These are phyloP conservation scores for Moricandia arvensis DNA, from an alignment of 345 rosid species.

Conservation along the genomic window DNA sequence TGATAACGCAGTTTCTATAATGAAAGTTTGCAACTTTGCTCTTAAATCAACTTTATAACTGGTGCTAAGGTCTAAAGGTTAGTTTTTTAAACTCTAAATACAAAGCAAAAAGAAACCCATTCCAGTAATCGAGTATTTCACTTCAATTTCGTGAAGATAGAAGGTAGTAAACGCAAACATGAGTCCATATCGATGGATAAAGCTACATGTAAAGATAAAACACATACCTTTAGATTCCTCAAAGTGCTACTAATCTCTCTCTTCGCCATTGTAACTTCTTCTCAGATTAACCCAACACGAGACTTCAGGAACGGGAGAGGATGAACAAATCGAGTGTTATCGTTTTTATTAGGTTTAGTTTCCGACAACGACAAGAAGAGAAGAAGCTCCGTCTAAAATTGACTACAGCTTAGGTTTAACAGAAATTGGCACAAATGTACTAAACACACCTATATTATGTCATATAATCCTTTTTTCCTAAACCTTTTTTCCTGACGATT, in stretches of 20 bases:
- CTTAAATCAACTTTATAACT: too few relatives aligned
- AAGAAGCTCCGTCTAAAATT: constrained; percentile 3
- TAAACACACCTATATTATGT: too few relatives aligned
- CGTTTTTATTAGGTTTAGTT: background rate
- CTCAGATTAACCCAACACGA: background rate
- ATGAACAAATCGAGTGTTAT: background rate
- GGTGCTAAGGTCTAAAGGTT: background rate
- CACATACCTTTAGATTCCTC: constrained; percentile 75
- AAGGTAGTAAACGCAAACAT: background rate
- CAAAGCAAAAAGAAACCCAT: background rate
- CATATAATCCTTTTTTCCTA: too few relatives aligned
- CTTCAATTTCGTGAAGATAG: background rate
- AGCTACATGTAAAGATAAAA: background rate
- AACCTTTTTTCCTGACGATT: too few relatives aligned
- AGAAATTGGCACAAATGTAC: too few relatives aligned
- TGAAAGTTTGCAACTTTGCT: background rate
- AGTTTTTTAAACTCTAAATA: background rate
- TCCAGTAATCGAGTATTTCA: background rate
- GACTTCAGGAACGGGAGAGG: too few relatives aligned
- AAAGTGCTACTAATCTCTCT: constrained; percentile 86
- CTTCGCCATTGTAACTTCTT: constrained; percentile 55
- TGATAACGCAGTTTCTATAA: background rate
- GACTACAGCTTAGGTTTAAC: background rate
- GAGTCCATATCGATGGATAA: background rate
- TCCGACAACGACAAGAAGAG: constrained; percentile 27